Base-by-base conservation (phyloP, 345 rosid genomes). In the Conringia planisiliqua region DNA sequence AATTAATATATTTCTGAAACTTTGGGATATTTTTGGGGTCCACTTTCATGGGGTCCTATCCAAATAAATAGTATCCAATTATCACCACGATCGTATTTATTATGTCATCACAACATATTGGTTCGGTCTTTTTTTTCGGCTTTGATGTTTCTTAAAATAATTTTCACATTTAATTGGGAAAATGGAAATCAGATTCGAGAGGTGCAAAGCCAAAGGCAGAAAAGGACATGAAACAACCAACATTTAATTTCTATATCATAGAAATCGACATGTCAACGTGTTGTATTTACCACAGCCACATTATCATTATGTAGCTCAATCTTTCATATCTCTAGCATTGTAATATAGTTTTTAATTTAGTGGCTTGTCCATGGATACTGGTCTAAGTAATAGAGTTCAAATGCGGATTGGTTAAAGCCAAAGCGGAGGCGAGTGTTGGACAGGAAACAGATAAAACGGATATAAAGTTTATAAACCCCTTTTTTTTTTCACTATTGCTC, bases 221-320 rank as follows among this genome's bases (percentile, higher is more conserved):
- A 54, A 76, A 76, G 17, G 79, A 76, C 79, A 69, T 76, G 58
- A 61, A 76, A 76, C 79, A 52, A 76, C 79, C 74, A 76, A 76
- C 79, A 76, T 68, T 76, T 40, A 76, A 65, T 73, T 35, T 29
- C 62, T 66, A 60, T 75, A 60, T 40, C 52, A 48, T 39, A 54
- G 61, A 14, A 67, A 50, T 75, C 69, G 79, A 58, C 68, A 75
- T 60, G 46, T 30, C 61, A 59, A 59, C 78, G 55, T 67, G 73
- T 32, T 67, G 68, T 59, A 35, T 59, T 74, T 27, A 66, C 51
- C 14, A 48, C 27, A 59, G 27, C 78, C 62, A 75, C 78, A 59
- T 50, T 57, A 18, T 18, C 33, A 62, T 26, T 40, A n/a, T 72
- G 39, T 72, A 1, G 39, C 44, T 42, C 6, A 26, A 30, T 62